Conservation (phyloP, 768 basidiomycete species). For the Neoboletus magnificus region DNA sequence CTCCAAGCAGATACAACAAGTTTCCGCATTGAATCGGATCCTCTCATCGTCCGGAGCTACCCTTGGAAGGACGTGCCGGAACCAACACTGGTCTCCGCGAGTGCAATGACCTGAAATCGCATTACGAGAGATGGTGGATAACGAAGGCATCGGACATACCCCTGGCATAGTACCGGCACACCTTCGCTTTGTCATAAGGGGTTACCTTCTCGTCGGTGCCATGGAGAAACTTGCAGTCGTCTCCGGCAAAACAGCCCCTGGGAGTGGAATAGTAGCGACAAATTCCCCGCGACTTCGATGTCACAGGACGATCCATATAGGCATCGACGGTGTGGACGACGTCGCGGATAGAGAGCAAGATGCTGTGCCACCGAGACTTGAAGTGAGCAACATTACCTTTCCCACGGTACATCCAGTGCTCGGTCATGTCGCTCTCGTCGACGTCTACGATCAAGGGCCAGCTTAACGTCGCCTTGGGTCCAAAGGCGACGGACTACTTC, state of each 20-base stretch:
- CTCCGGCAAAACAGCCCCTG: conserved; percentile 67
- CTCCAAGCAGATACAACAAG: conserved; percentile 75
- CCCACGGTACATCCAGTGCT: conserved; percentile 7
- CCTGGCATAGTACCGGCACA: conserved; percentile 59
- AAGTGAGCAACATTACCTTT: conserved; percentile 10
- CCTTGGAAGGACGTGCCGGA: conserved; percentile 46
- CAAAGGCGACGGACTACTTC: conserved; percentile 61
- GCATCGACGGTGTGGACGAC: conserved; percentile 19
- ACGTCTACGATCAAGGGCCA: conserved; percentile 71
- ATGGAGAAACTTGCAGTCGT: conserved; percentile 77
- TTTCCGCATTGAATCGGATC: conserved; percentile 39
- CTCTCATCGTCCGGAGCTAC: conserved; percentile 22
- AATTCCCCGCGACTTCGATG: conserved; percentile 67
- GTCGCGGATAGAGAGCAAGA: conserved; percentile 1
- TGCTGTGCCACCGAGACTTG: not conserved
- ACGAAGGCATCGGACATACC: conserved; percentile 36
- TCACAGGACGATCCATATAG: conserved; percentile 51
- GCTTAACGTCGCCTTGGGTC: conserved; percentile 57
- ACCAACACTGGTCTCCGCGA: conserved; percentile 73
- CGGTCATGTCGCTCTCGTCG: conserved; percentile 67
- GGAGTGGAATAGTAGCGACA: conserved; percentile 64
- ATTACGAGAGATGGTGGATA: not conserved
- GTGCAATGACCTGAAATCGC: conserved; percentile 59
- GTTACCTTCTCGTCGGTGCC: conserved; percentile 50
- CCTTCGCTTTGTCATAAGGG: conserved; percentile 69